Base-by-base conservation (phyloP, 2,329 filamentous ascomycete genomes). In the Fusarium cyanostomum region DNA sequence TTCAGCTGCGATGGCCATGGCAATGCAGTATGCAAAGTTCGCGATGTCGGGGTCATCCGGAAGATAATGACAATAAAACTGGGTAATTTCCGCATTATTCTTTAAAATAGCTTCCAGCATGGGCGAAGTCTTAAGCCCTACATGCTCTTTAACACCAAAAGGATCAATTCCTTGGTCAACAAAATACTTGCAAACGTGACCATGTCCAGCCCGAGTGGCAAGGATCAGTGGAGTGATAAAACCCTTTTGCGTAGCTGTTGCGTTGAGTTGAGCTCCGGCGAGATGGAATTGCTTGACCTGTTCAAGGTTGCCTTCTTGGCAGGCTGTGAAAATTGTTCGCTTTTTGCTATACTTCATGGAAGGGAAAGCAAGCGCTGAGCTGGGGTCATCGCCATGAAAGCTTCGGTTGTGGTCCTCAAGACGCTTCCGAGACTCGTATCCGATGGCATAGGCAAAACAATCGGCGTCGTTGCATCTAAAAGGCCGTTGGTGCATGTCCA, bases 331-430 rank as follows among this genome's bases (percentile, higher is more conserved):
- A 8, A 58, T 2, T 1, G 27, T 5, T 24, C 12, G 24, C 9
- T 7, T 0, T 0, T 7, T 3, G 0, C 3, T 12, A 3, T 9
- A 0, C 0, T 8, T 4, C 0, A 1, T 2, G 4, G 7, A 0
- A 1, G 53, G 44, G 11, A 59, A 59, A 0, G 1, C 2, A 0
- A 10, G 0, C 2, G 16, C 3, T 0, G 1, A 11, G 1, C 10
- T 11, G 2, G n/a, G 11, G 0, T 11, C 8, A 4, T 8, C 10
- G 0, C 3, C 3, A 3, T 58, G 56, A 10, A 45, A 12, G 0
- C 5, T 5, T 2, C 26, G 6, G 5, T 2, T 2, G 1, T 59
- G 54, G 1, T 30, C 5, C 13, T 28, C 5, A 0, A 59, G 5
- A 4, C 2, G 11, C 27, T 26, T 0, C 0, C 1, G 0, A 0